These are phyloP conservation scores for Streptanthus diversifolius DNA, from an alignment of 345 rosid genomes.

Conservation along the genomic window DNA sequence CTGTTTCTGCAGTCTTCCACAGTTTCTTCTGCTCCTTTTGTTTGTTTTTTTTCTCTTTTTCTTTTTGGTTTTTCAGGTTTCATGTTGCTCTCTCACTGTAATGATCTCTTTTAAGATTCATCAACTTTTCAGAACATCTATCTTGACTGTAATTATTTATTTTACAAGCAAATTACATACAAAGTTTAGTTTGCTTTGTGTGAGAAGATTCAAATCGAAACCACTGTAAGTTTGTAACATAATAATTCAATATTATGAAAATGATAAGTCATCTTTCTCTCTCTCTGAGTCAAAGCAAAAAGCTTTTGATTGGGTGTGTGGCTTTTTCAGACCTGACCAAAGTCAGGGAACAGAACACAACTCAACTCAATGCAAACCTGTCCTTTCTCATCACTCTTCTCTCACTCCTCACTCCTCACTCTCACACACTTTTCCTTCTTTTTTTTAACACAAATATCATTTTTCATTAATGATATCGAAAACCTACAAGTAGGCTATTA, in stretches of 20 bases:
- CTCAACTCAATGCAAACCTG: conserved; percentile 27
- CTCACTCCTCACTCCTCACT: not conserved
- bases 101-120: conserved; percentile 6
- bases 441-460: too few species aligned
- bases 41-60: not conserved
- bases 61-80: conserved; percentile 11
- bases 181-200: not conserved
- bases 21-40: conserved; percentile 12
- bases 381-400: conserved; percentile 13
- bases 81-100: conserved; percentile 17
- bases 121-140: conserved; percentile 28
- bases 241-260: conserved; percentile 8
- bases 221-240: not conserved
- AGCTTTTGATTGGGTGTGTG: conserved; percentile 27
- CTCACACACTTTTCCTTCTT: not conserved
- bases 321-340: conserved; percentile 33
- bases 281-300: conserved; percentile 14
- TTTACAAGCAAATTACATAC: not conserved
- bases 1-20: conserved; percentile 17
- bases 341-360: conserved; percentile 25
- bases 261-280: conserved; percentile 21
- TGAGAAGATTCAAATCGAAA: conserved; percentile 6
- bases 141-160: conserved; percentile 8
- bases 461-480: too few species aligned
- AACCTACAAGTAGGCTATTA: too few species aligned